Evolutionary conservation across 139 green algal genomes (phyloP).

Genomic region (Chlorella ohadii): DNA sequence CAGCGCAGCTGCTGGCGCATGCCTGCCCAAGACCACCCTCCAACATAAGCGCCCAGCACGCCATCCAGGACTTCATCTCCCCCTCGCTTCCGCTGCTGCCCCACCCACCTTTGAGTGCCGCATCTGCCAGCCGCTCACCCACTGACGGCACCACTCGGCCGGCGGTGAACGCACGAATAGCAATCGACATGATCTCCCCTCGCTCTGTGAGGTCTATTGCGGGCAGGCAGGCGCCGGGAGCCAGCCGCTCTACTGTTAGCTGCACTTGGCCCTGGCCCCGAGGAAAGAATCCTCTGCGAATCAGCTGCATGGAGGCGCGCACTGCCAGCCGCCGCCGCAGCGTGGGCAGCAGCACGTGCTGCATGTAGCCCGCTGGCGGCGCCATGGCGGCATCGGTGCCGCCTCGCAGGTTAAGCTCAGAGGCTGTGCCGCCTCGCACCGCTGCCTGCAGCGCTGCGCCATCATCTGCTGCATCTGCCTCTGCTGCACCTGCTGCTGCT

Average conservation of each 20-base stretch:
- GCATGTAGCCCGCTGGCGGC: constrained; percentile 76
- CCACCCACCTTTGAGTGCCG: constrained; percentile 30
- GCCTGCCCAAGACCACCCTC: no score
- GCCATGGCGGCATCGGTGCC: constrained; percentile 85
- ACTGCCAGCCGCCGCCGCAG: constrained; percentile 60
- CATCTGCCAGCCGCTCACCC: constrained; percentile 48
- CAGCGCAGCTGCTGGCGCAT: no score
- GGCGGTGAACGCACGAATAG: constrained; percentile 58
- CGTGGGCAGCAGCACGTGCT: constrained; percentile 76
- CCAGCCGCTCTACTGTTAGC: constrained; percentile 47
- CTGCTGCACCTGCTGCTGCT: not conserved
- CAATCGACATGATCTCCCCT: constrained; percentile 46
- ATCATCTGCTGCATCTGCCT: not conserved
- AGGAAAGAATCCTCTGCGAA: constrained; percentile 80
- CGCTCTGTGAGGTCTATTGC: constrained; percentile 59
- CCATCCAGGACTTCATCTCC: no score
- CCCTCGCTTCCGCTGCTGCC: no score
- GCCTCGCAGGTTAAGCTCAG: constrained; percentile 63
- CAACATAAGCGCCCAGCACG: no score
- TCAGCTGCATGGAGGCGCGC: constrained; percentile 48
- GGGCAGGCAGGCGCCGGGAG: constrained; percentile 52
- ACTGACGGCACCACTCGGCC: constrained; percentile 40
- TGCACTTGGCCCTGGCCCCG: constrained; percentile 66
- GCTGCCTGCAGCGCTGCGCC: not conserved
- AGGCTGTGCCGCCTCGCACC: not conserved